phyloP scores from a whole-genome alignment of 129 eudicot species.

The Saposhnikovia divaricata region DNA sequence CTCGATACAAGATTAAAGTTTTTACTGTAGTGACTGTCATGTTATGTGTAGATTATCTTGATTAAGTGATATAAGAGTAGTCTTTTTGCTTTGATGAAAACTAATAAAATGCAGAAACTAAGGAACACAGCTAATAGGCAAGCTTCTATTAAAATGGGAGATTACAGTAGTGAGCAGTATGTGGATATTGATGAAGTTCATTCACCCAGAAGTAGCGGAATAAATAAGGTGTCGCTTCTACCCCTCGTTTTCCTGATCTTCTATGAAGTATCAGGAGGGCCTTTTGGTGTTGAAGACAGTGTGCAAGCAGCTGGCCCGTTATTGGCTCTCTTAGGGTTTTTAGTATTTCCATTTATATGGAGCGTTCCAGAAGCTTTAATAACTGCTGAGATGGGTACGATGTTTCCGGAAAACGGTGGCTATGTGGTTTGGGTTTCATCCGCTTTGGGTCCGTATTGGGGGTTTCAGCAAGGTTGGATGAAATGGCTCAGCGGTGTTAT shows the following conservation, averaged over 20 bases:
- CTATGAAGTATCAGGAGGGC: constrained; percentile 21
- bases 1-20: background rate
- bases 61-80: background rate
- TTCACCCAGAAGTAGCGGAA: background rate
- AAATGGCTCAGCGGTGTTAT: constrained; percentile 24
- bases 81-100: background rate
- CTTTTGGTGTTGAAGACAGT: constrained; percentile 24
- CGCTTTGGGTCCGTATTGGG: constrained; percentile 22
- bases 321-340: constrained; percentile 20
- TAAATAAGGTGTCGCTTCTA: background rate
- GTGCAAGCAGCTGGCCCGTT: constrained; percentile 28
- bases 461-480: constrained; percentile 26
- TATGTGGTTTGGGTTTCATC: constrained; percentile 33
- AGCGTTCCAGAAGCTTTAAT: constrained; percentile 26
- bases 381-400: constrained; percentile 28
- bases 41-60: background rate
- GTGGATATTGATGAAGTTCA: constrained; percentile 9
- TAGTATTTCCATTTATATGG: constrained; percentile 24
- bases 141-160: constrained; percentile 5
- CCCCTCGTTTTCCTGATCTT: constrained; percentile 11
- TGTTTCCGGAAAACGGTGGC: constrained; percentile 29
- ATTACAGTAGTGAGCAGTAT: background rate
- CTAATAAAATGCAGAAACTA: background rate
- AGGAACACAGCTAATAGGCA: background rate
- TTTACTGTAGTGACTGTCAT: background rate